Base-by-base conservation (phyloP, 2,329 filamentous ascomycete genomes). In the Grosmannia huntii region DNA sequence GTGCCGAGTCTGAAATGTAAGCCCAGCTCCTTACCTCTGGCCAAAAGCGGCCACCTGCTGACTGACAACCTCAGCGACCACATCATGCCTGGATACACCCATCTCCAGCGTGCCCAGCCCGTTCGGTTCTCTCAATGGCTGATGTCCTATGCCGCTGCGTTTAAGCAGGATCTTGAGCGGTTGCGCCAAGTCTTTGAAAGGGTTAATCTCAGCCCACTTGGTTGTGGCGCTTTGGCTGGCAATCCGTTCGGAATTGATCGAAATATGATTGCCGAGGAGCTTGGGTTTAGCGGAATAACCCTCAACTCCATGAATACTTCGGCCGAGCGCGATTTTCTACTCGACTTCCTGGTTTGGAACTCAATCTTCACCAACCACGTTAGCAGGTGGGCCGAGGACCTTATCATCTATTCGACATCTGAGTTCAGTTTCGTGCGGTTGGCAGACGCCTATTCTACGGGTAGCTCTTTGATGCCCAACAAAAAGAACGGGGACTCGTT, bases 51-150 rank as follows among this genome's bases (percentile, higher is more conserved):
- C 27, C 27, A n/a, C 50, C 27, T 52, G 50, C 27, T 52, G 50
- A 52, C 50, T 36, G 50, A 52, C 28, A 52, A 52, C 50, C 50
- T 21, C 50, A 52, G 50, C 62, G 84, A 88, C 63, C 77, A 82
- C 63, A 70, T 94, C 67, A 92, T 95, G 87, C 89, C 89, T 1
- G 88, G 87, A 2, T 95, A 95, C 72, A 94, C 89, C 14, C 89
- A 95, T 71, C 73, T 94, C 28, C 89, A 95, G 73, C 84, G 87
- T 57, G 88, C 88, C 1, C 72, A 87, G 71, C 88, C 89, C 1
- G 83, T 95, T 63, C 77, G 86, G 61, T 95, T 86, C 86, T 83
- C 79, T 56, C 88, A 94, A 67, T 92, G 86, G 85, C 76, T 95
- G 67, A 73, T 95, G 62, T 85, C 84, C 50, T 85, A 90, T 68